Conservation (phyloP, 768 basidiomycete genomes). For the Pseudohyphozyma bogoriensis region DNA sequence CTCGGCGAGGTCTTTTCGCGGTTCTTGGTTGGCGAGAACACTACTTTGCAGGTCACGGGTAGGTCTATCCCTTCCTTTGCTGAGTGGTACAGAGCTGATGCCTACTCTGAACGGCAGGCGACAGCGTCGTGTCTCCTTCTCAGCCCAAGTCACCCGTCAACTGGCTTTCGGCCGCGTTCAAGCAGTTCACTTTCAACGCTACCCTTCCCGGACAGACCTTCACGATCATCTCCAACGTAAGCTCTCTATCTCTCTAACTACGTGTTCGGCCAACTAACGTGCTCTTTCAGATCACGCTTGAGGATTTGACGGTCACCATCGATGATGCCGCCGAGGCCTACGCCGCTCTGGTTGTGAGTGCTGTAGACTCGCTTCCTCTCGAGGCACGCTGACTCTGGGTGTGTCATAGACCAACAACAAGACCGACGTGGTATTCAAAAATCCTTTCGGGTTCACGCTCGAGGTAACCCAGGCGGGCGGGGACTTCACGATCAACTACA, state of each 20-base stretch:
- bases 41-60: neutral
- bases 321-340: constrained; percentile 48
- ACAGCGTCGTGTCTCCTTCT: constrained; percentile 53
- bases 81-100: neutral
- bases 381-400: too few relatives aligned
- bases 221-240: constrained; percentile 37
- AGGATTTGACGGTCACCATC: constrained; percentile 51
- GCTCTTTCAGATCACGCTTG: constrained; percentile 43
- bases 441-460: constrained; percentile 65
- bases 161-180: constrained; percentile 62
- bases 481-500: constrained; percentile 42
- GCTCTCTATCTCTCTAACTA: too few relatives aligned
- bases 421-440: constrained; percentile 46
- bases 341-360: constrained; percentile 30
- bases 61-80: neutral
- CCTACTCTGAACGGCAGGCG: constrained; percentile 46
- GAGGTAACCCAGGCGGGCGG: constrained; percentile 50
- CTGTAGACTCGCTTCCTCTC: too few relatives aligned
- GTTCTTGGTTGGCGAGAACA: constrained; percentile 53
- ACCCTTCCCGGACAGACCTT: constrained; percentile 53
- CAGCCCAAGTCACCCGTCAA: constrained; percentile 38
- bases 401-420: constrained; percentile 20
- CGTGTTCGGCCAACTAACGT: too few relatives aligned
- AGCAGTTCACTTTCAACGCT: constrained; percentile 53
- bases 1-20: constrained; percentile 58